Evolutionary conservation across 2,329 filamentous ascomycete species (phyloP).

Genomic region (Botrytis hyacinthi): DNA sequence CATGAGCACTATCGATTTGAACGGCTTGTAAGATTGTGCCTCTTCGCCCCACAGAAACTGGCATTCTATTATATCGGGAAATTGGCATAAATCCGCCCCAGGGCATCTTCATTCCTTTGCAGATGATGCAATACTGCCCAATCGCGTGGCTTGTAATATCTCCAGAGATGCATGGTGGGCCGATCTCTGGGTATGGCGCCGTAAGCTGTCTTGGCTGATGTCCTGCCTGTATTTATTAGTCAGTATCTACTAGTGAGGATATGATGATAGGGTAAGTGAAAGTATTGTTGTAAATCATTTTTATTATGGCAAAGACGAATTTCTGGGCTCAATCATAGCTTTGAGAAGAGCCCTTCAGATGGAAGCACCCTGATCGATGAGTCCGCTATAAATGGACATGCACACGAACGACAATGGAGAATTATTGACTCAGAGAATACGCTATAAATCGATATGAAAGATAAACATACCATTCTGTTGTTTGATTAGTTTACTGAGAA

Average conservation of each 20-base stretch:
- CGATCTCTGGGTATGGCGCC: not conserved
- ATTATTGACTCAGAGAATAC: not conserved
- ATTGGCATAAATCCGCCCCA: not conserved
- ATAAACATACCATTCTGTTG: not conserved
- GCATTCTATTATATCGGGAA: not conserved
- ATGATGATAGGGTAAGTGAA: rapidly evolving
- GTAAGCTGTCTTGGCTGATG: not conserved
- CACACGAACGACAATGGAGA: not conserved
- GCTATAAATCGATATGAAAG: not conserved
- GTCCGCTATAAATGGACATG: too few relatives aligned
- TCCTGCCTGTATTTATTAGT: not conserved
- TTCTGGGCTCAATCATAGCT: not conserved
- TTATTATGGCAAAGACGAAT: not conserved
- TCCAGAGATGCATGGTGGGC: not conserved
- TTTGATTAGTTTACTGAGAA: too few relatives aligned
- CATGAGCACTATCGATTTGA: not conserved
- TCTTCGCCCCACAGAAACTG: not conserved
- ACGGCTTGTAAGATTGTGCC: slow-evolving; percentile 1
- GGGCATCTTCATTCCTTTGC: slow-evolving; percentile 7
- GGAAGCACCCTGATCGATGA: not conserved
- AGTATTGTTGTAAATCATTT: too few relatives aligned
- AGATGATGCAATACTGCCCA: not conserved
- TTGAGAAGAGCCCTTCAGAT: rapidly evolving
- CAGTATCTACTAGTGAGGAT: not conserved
- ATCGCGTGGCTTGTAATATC: not conserved